These are phyloP conservation scores for Aphanomyces cochlioides DNA, from an alignment of 352 stramenopile genomes.

Conservation along the genomic window DNA sequence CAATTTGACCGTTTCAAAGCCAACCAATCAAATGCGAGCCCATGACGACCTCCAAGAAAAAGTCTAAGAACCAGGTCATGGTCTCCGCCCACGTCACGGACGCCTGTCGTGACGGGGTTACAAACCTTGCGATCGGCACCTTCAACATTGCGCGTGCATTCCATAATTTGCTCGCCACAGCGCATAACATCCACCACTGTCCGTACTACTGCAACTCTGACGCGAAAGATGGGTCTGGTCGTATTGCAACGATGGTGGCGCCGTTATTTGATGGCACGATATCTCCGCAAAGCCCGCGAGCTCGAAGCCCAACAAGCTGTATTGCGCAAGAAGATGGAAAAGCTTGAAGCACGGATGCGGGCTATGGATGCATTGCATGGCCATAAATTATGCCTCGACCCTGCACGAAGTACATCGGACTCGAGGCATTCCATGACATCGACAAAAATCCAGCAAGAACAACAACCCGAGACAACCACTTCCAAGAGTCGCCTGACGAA, in stretches of 20 bases:
- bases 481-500: conserved; percentile 3
- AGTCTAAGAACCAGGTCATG: too few relatives aligned
- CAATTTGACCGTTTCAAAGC: too few relatives aligned
- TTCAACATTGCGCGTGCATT: too few relatives aligned
- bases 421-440: too few relatives aligned
- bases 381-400: neutral
- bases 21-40: too few relatives aligned
- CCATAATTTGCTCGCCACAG: too few relatives aligned
- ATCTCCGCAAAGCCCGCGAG: conserved; percentile 5
- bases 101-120: too few relatives aligned
- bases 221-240: neutral
- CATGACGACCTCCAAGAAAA: too few relatives aligned
- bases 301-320: conserved; percentile 18
- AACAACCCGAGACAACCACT: neutral
- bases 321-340: conserved; percentile 20
- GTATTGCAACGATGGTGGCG: conserved; percentile 27
- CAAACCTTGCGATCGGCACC: too few relatives aligned
- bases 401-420: neutral
- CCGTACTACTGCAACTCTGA: too few relatives aligned
- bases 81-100: too few relatives aligned
- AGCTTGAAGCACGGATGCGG: conserved; percentile 4
- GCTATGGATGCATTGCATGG: neutral
- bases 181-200: too few relatives aligned
- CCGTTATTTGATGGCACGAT: conserved; percentile 9
- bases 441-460: neutral